Conservation (phyloP, 2,329 filamentous ascomycete species). For the Sclerotinia nivalis region DNA sequence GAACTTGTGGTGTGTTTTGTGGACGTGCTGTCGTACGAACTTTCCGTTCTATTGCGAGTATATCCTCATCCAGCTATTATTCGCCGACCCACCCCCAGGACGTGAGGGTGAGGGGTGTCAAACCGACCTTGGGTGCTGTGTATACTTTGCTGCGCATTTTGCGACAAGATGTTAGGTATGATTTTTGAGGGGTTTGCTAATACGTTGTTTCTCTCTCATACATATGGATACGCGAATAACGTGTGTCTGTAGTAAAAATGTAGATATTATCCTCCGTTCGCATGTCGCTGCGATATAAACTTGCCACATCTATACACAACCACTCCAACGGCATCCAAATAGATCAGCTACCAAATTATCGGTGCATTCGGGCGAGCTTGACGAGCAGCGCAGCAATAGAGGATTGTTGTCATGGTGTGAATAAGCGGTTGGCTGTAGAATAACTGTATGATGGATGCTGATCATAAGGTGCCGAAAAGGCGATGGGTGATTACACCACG, state of each 20-base stretch:
- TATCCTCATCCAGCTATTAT: slow-evolving; percentile 23
- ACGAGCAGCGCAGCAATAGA: background rate
- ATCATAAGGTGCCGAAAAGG: background rate
- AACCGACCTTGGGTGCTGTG: slow-evolving; percentile 42
- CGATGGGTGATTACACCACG: background rate
- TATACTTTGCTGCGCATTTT: slow-evolving; percentile 45
- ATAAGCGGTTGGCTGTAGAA: no score
- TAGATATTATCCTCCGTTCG: slow-evolving; percentile 41
- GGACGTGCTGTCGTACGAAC: slow-evolving; percentile 23
- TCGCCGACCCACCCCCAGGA: slow-evolving; percentile 45
- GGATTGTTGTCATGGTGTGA: no score
- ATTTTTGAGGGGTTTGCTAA: slow-evolving; percentile 20
- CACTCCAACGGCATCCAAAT: slow-evolving; percentile 28
- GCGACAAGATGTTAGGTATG: slow-evolving; percentile 19
- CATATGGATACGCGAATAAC: background rate
- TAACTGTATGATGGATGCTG: no score
- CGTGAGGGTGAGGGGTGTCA: slow-evolving; percentile 41
- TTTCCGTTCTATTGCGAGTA: slow-evolving; percentile 19
- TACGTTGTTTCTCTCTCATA: background rate
- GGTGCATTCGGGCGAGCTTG: slow-evolving; percentile 26
- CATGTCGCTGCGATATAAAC: slow-evolving; percentile 39
- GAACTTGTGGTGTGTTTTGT: slow-evolving; percentile 33
- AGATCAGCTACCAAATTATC: slow-evolving; percentile 36
- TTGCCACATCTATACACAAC: no score
- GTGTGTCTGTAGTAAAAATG: background rate